Percentiles rank a stretch among this genome's conserved stretches.
Evolutionary conservation across 208 protist species (phyloP).

Genomic region (Acanthamoeba castellanii): DNA sequence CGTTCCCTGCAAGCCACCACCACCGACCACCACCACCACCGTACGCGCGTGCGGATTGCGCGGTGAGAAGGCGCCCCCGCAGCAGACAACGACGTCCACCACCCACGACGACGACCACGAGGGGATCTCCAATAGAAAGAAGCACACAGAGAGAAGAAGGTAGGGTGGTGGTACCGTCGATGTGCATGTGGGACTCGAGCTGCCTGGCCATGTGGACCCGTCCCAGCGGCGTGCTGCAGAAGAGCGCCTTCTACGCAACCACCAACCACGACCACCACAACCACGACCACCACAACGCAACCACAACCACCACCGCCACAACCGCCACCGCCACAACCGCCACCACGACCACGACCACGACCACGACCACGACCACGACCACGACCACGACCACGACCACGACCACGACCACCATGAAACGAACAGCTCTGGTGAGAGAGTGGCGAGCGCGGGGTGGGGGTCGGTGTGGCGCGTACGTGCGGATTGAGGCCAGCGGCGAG

Average conservation of each 20-base stretch:
- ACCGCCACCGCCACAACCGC: no score
- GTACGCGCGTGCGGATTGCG: not conserved
- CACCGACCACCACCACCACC: not conserved
- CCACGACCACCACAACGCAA: not conserved
- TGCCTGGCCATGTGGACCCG: not conserved
- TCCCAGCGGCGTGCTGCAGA: not conserved
- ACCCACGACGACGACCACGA: no score
- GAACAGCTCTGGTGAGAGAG: not conserved
- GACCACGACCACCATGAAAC: not conserved
- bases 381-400: no score
- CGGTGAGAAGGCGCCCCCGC: not conserved
- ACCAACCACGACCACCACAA: not conserved
- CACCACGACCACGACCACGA: no score
- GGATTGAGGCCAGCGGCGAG: not conserved
- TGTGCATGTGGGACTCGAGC: conserved; percentile 16
- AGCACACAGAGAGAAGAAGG: not conserved
- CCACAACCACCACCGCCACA: no score
- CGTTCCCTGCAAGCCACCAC: not conserved
- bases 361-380: no score
- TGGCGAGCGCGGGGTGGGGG: no score
- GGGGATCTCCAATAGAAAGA: not conserved
- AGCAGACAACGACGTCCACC: no score
- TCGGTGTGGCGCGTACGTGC: not conserved
- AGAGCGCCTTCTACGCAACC: not conserved
- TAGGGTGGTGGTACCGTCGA: not conserved